Evolutionary conservation across 306 rosid species (phyloP), one percentile per base, ranked within the genome.

Genomic region (Dalbergia cochinchinensis): DNA sequence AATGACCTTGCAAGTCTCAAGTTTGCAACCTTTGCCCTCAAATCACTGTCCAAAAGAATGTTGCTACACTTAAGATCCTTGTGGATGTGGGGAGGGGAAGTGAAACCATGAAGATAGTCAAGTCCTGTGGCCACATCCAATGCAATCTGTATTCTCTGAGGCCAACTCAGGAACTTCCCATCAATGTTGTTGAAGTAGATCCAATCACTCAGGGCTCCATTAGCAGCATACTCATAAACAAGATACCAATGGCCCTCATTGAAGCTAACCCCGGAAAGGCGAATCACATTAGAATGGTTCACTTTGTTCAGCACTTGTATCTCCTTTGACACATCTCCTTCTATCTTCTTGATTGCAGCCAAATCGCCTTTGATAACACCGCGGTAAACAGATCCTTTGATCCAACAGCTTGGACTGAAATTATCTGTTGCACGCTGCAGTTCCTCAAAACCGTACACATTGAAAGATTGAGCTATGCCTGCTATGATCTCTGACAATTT

Each of bases 71-170:
- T 91, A 12, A 93, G 67, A 86, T 92, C 90, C 91, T 93, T 95
- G 85, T 95, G 99, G 48, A 95, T 85, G 62, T 89, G 88, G 4
- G 97, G 87, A 61, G 94, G 89, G 71, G 85, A 86, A 16, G 86
- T 87, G 88, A 85, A 92, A 81, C 90, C 82, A 63, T 92, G 99
- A 33, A 95, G 98, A 91, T 92, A 90, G 18, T 90, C 87, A 47
- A 95, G 87, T 75, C 95, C 98, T 1, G 83, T 84, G 39, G 97
- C 97, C 39, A 91, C 97, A 86, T 95, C 99, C 35, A 95, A 76
- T 14, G 87, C 85, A 76, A 95, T 84, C 69, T 86, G 94, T 13
- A 91, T 80, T 75, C 97, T 88, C 74, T 89, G 95, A 0, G 60
- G 83, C 98, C 99, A 95, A 81, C 64, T 90, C 68, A 92, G 78